A percentile compares a stretch with the other conserved stretches of the same genome.
phyloP scores from a whole-genome alignment of 2,329 filamentous ascomycete genomes.

The Calonectria leucothoes region DNA sequence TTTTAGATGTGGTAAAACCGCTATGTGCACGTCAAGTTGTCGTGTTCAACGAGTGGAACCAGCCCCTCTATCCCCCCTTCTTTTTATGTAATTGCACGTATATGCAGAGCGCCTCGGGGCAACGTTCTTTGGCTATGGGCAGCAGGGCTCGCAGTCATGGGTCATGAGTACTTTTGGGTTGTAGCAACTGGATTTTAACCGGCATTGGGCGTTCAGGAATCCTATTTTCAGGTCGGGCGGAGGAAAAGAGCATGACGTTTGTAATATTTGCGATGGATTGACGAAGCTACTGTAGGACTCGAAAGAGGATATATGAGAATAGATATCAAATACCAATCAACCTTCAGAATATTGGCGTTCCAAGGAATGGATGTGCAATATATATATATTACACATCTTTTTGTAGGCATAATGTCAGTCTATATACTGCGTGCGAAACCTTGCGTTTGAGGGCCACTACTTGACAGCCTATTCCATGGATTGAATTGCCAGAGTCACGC shows the following conservation, averaged over 20 bases:
- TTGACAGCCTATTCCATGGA: background rate
- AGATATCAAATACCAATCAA: background rate
- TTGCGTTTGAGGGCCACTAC: background rate
- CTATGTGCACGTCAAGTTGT: constrained; percentile 7
- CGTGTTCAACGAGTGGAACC: constrained; percentile 13
- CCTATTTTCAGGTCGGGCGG: constrained; percentile 28
- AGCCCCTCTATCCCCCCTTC: constrained; percentile 39
- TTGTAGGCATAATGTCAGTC: no score
- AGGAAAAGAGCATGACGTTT: constrained; percentile 40
- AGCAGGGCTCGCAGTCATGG: constrained; percentile 13
- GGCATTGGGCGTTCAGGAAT: constrained; percentile 36
- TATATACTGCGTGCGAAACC: no score
- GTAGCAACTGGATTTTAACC: constrained; percentile 31
- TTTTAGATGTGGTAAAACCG: constrained; percentile 72
- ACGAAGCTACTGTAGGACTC: constrained; percentile 40
- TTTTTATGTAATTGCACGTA: constrained; percentile 33
- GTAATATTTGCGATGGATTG: constrained; percentile 37
- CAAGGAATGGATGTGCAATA: background rate
- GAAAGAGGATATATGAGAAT: constrained; percentile 36
- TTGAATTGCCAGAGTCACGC: background rate
- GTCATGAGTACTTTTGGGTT: constrained; percentile 33
- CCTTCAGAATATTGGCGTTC: background rate
- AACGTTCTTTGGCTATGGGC: constrained; percentile 30
- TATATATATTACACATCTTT: no score
- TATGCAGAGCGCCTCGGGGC: constrained; percentile 39